Evolutionary conservation across 2,329 filamentous ascomycete species (phyloP), one percentile per base, ranked within the genome.

Genomic region (Scedosporium boydii): DNA sequence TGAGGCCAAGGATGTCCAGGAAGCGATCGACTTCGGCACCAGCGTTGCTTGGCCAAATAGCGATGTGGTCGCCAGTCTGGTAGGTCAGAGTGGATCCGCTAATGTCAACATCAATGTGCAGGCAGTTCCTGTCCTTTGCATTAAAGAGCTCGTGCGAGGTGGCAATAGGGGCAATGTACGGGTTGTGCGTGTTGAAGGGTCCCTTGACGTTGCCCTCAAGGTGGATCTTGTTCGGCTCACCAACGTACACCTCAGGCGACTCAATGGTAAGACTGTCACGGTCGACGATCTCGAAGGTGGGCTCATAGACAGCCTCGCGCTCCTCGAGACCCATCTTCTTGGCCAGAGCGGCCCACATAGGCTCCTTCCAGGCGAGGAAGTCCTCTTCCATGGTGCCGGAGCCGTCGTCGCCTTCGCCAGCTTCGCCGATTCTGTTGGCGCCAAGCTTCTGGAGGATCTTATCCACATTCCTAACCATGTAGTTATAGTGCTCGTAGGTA

Each of bases 371-470:
- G 67, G 93, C 91, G 70, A 99, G 79, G 76, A 98, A 99, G 71
- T 99, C 96, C 78, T 99, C 96, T 78, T 99, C 95, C 96, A 99
- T 99, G 63, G 95, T 99, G 65, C 96, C 95, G 67, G 95, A 93
- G 66, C 96, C 95, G 73, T 99, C 95, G 70, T 99, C 95, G 70
- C 95, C 95, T 79, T 98, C 93, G 69, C 96, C 95, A 62, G 93
- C 91, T 63, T 87, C 81, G 56, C 95, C 93, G 68, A 99, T 91
- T 68, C 91, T 85, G 71, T 87, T 82, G 12, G 90, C 95, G 65
- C 95, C 95, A 21, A 96, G 82, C 70, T 90, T 93, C 71, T 86
- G 82, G 64, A 99, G 80, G 65, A 87, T 87, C 74, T 89, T 87
- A 77, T 95, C 87, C 63, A 98, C 88, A 66, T 93, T 90, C 74